These are phyloP conservation scores for Aspergillus conjunctus DNA, from an alignment of 495 filamentous ascomycete species.

Conservation along the genomic window DNA sequence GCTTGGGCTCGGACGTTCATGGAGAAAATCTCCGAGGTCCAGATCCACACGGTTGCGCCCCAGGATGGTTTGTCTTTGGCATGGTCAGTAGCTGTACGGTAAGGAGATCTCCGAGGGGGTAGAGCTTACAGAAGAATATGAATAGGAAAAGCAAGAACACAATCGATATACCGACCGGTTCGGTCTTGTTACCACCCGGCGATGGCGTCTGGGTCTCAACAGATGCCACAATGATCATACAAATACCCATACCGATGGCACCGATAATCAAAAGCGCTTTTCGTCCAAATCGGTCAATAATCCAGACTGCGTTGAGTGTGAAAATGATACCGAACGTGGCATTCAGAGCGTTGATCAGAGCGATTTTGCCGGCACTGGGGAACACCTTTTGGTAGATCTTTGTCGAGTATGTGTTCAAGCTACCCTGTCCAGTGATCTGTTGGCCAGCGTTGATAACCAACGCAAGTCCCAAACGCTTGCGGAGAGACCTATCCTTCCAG, in stretches of 20 bases:
- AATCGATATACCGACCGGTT: constrained; percentile 63
- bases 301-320: constrained; percentile 71
- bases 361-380: constrained; percentile 52
- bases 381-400: constrained; percentile 69
- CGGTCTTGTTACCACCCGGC: constrained; percentile 49
- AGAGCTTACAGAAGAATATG: constrained; percentile 61
- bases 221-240: constrained; percentile 66
- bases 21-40: constrained; percentile 65
- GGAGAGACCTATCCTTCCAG: constrained; percentile 62
- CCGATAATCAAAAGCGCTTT: constrained; percentile 68
- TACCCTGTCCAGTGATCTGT: constrained; percentile 63
- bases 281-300: constrained; percentile 68
- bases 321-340: constrained; percentile 69
- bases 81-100: constrained; percentile 20
- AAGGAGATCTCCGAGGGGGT: not conserved
- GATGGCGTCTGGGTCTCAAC: constrained; percentile 63
- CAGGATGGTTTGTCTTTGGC: constrained; percentile 61
- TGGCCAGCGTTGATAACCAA: constrained; percentile 62
- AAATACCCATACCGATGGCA: constrained; percentile 69
- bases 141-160: constrained; percentile 66
- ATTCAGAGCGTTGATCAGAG: constrained; percentile 67
- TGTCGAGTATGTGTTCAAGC: constrained; percentile 64
- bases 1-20: constrained; percentile 70
- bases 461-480: constrained; percentile 57
- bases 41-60: constrained; percentile 70